Evolutionary conservation across 139 green algal species (phyloP), one percentile per base, ranked within the genome.

Genomic region (Zygnema cylindricum): DNA sequence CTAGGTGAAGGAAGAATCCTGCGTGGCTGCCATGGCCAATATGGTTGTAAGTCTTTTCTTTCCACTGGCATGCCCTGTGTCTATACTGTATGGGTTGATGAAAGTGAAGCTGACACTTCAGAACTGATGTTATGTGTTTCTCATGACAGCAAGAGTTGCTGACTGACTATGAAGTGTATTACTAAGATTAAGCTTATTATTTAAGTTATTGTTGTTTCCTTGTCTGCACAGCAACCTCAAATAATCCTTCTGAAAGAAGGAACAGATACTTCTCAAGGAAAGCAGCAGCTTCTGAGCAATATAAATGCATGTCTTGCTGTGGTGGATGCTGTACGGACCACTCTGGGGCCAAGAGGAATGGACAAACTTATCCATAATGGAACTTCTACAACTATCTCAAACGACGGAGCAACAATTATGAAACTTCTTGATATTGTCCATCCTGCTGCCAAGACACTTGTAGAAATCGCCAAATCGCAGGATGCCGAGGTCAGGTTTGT

Each of bases 341-440:
- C 97, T 11, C 92, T 99, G 39, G 97, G 97, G 0, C 97, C 97
- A 0, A 92, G 97, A n/a, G 97, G 97, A 43, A 98, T 99, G 96
- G 97, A 99, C 94, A 99, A 99, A 84, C 94, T 99, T 2, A 97
- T 99, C 55, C 93, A 98, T 86, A 93, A 93, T 89, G 93, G 96
- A 91, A 95, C 95, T n/a, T 89, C 89, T 41, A 96, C 98, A 3
- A 99, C 97, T 1, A 99, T 99, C 55, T 97, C 94, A 25, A 99
- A 99, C 91, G 97, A 99, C 85, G 97, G 97, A 22, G 97, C 97
- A 11, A 99, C 97, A 40, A 99, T 99, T 93, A 98, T 99, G 97
- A 98, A 98, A 92, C 95, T 98, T 1, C 94, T 99, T 40, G 97
- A 99, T 85, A 98, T 99, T 55, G 96, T 99, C 43, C 97, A 99